Conservation (phyloP, 2,329 filamentous ascomycete genomes). For the Trichoderma harzianum region DNA sequence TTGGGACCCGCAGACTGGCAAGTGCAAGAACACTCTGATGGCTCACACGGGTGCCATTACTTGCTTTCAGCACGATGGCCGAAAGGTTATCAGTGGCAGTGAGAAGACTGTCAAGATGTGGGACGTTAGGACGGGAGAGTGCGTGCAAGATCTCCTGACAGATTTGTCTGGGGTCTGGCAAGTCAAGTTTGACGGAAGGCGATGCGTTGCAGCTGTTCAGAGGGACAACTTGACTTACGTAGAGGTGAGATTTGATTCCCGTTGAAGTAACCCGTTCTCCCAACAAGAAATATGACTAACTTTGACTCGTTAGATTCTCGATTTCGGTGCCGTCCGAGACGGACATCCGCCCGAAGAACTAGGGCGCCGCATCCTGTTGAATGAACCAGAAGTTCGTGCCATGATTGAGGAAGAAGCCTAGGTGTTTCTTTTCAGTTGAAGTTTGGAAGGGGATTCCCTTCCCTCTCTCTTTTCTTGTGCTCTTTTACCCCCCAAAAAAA, state of each 20-base stretch:
- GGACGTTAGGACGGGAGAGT: conserved; percentile 90
- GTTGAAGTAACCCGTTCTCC: neutral
- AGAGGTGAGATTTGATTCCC: conserved; percentile 62
- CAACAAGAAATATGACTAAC: neutral
- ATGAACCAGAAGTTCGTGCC: conserved; percentile 52
- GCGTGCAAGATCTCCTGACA: conserved; percentile 86
- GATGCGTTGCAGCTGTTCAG: conserved; percentile 95
- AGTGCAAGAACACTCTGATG: conserved; percentile 84
- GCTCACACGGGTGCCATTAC: conserved; percentile 97
- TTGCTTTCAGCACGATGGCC: conserved; percentile 95
- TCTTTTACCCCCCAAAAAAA: neutral
- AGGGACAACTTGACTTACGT: conserved; percentile 90
- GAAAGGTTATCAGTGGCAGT: conserved; percentile 94
- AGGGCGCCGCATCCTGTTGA: conserved; percentile 71
- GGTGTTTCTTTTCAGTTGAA: neutral
- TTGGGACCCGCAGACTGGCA: conserved; percentile 91
- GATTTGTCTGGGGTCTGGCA: conserved; percentile 98
- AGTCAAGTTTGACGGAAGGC: conserved; percentile 92
- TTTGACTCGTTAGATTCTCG: conserved; percentile 67
- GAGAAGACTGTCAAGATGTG: conserved; percentile 98
- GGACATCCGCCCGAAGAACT: conserved; percentile 74
- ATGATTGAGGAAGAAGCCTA: conserved; percentile 46
- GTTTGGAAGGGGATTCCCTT: neutral
- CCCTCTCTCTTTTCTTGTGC: neutral
- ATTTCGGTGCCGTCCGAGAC: conserved; percentile 92